phyloP scores from a whole-genome alignment of 1,284 basidiomycete species.

The Ceratobasidium sp. region DNA sequence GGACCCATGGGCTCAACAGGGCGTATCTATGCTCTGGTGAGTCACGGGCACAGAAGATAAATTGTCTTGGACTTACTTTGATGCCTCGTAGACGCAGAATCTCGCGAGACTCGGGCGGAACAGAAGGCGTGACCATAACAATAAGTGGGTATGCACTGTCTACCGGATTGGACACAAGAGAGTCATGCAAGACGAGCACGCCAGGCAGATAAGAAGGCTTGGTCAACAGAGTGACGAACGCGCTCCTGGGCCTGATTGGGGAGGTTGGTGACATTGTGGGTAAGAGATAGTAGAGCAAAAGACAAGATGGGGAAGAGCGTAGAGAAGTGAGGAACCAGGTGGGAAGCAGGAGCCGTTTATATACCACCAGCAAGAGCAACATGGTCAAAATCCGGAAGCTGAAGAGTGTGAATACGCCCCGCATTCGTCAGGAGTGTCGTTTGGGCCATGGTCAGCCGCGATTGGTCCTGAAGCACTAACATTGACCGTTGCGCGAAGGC shows the following conservation, averaged over 20 bases:
- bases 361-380: constrained; percentile 13
- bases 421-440: constrained; percentile 34
- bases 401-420: constrained; percentile 22
- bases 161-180: constrained; percentile 63
- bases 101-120: constrained; percentile 65
- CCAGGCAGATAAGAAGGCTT: constrained; percentile 76
- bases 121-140: constrained; percentile 76
- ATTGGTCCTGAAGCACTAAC: constrained; percentile 39
- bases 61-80: constrained; percentile 28
- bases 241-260: constrained; percentile 49
- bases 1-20: constrained; percentile 74
- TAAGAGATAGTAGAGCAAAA: neutral
- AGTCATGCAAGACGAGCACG: constrained; percentile 75
- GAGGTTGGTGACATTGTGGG: constrained; percentile 21
- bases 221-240: constrained; percentile 75
- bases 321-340: neutral
- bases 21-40: constrained; percentile 53
- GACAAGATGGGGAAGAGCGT: neutral
- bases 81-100: constrained; percentile 69
- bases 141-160: constrained; percentile 81
- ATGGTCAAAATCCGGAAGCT: constrained; percentile 2
- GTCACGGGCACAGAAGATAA: neutral
- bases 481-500: constrained; percentile 17
- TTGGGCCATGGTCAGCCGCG: constrained; percentile 37
- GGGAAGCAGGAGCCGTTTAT: constrained; percentile 11